A percentile compares a stretch with the other conserved stretches of the same genome.
phyloP scores from a whole-genome alignment of 805 yeast species.

The Kuraishia capsulata region DNA sequence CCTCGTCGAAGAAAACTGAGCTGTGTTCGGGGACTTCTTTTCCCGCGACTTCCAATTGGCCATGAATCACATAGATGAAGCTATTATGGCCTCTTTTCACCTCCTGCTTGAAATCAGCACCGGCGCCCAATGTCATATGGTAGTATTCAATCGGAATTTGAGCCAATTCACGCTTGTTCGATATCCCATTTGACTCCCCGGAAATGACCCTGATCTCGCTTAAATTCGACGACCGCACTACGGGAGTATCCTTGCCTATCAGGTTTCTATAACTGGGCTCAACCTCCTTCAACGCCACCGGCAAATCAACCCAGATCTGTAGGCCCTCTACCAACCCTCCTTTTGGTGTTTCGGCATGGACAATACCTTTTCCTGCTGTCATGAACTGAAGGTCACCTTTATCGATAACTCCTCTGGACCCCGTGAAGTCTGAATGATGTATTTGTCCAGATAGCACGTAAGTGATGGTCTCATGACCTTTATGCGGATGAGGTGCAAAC shows the following conservation, averaged over 20 bases:
- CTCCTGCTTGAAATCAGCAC: constrained; percentile 52
- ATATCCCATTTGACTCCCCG: constrained; percentile 68
- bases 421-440: constrained; percentile 84
- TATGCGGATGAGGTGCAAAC: constrained; percentile 78
- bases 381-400: constrained; percentile 87
- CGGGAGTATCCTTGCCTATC: constrained; percentile 51
- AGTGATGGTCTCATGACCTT: constrained; percentile 78
- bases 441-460: constrained; percentile 54
- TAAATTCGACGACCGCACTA: constrained; percentile 23
- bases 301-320: constrained; percentile 86
- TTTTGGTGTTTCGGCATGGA: constrained; percentile 80
- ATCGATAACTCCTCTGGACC: constrained; percentile 61
- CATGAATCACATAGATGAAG: constrained; percentile 62
- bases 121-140: constrained; percentile 54
- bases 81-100: constrained; percentile 55
- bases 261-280: constrained; percentile 82
- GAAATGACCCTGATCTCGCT: constrained; percentile 65
- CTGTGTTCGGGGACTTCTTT: constrained; percentile 33
- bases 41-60: constrained; percentile 41
- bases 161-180: constrained; percentile 64
- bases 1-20: constrained; percentile 55
- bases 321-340: constrained; percentile 50
- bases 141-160: constrained; percentile 75
- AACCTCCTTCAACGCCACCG: constrained; percentile 47
- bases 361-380: constrained; percentile 88